Percentiles rank a stretch among this genome's conserved stretches.
These are phyloP conservation scores for Plasmodium coatneyi DNA, from an alignment of 169 alveolate genomes.

Conservation along the genomic window DNA sequence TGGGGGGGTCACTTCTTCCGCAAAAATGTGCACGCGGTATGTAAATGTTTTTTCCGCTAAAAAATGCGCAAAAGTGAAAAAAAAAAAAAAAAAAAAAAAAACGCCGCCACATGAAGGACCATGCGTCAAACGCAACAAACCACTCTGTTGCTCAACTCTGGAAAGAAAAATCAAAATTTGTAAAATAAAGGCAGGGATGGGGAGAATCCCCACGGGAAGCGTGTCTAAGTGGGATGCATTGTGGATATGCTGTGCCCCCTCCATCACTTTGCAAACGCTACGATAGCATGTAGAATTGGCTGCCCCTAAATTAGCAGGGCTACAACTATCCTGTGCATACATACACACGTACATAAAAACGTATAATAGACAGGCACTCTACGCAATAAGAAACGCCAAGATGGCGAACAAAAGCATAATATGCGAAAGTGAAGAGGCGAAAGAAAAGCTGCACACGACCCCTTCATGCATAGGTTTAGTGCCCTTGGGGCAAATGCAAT, in stretches of 20 bases:
- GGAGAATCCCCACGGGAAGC: neutral
- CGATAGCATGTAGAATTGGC: neutral
- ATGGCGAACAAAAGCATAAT: neutral
- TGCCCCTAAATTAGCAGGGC: neutral
- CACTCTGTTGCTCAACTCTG: neutral
- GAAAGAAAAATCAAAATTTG: neutral
- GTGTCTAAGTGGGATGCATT: neutral
- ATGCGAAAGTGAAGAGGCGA: neutral
- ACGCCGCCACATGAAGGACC: neutral
- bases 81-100: neutral
- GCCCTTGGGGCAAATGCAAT: slow-evolving; percentile 17
- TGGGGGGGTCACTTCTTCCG: neutral
- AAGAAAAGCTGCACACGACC: slow-evolving; percentile 19
- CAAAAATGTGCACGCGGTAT: neutral
- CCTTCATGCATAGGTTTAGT: slow-evolving; percentile 21
- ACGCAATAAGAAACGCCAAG: neutral
- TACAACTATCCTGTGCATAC: neutral
- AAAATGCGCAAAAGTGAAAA: neutral
- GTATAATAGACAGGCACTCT: neutral
- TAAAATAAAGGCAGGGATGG: neutral
- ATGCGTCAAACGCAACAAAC: neutral
- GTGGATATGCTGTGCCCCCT: neutral
- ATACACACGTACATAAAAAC: neutral
- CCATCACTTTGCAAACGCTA: neutral
- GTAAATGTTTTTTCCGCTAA: neutral